phyloP scores from a whole-genome alignment of 78 protist species.

The Bigelowiella natans region DNA sequence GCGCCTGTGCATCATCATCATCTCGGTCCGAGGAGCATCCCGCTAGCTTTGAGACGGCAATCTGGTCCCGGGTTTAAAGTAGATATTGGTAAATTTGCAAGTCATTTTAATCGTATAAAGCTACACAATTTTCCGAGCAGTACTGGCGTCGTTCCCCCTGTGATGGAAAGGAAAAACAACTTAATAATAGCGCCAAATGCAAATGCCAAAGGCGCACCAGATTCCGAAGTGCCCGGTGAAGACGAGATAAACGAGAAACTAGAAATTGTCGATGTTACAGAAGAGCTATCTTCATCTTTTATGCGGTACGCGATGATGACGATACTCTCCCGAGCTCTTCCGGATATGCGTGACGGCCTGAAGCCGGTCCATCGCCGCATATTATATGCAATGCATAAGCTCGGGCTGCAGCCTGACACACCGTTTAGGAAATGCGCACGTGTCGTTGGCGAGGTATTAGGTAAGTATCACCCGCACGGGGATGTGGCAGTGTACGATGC shows the following conservation, averaged over 20 bases:
- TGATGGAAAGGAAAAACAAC: no score
- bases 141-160: no score
- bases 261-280: neutral
- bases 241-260: neutral
- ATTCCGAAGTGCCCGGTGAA: neutral
- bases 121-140: no score
- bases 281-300: neutral
- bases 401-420: neutral
- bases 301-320: neutral
- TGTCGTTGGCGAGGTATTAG: conserved; percentile 23
- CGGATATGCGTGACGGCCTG: conserved; percentile 12
- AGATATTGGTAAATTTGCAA: no score
- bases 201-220: no score
- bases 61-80: no score
- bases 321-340: conserved; percentile 6
- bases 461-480: conserved; percentile 30
- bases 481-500: conserved; percentile 24
- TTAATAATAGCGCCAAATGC: no score
- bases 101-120: no score
- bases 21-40: no score
- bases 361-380: conserved; percentile 14
- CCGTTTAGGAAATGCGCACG: conserved; percentile 11
- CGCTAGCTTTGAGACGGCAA: no score
- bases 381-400: conserved; percentile 17
- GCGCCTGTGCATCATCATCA: no score